phyloP scores from a whole-genome alignment of 2,329 filamentous ascomycete genomes.

The Colletotrichum scovillei region DNA sequence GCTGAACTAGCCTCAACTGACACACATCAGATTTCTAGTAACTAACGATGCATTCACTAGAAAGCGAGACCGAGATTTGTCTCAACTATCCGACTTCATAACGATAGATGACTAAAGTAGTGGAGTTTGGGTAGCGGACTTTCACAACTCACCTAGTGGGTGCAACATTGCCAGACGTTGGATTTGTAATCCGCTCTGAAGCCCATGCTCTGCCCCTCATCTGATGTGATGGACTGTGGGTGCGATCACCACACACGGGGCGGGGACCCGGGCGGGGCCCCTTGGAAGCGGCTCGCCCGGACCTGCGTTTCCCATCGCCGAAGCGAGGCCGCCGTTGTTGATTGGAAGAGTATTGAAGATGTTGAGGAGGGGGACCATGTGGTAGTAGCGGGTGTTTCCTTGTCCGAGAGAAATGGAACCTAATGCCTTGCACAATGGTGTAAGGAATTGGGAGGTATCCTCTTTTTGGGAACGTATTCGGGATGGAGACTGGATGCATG shows the following conservation, averaged over 20 bases:
- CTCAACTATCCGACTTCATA: neutral
- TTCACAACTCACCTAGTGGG: neutral
- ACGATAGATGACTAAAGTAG: neutral
- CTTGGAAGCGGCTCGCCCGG: neutral
- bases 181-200: constrained; percentile 20
- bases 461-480: neutral
- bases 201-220: constrained; percentile 5
- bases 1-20: neutral
- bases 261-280: neutral
- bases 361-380: neutral
- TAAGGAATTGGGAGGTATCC: neutral
- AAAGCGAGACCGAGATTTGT: neutral
- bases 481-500: neutral
- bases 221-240: constrained; percentile 14
- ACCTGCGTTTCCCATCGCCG: neutral
- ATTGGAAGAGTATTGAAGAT: neutral
- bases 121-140: neutral
- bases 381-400: constrained; percentile 6
- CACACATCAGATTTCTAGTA: neutral
- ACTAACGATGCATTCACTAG: neutral
- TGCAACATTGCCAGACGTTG: neutral
- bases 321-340: neutral
- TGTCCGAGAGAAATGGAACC: constrained; percentile 11
- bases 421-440: no score
- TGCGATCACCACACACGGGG: constrained; percentile 4